Base-by-base conservation (phyloP, 257 asterid species). In the Nicotiana paniculata region DNA sequence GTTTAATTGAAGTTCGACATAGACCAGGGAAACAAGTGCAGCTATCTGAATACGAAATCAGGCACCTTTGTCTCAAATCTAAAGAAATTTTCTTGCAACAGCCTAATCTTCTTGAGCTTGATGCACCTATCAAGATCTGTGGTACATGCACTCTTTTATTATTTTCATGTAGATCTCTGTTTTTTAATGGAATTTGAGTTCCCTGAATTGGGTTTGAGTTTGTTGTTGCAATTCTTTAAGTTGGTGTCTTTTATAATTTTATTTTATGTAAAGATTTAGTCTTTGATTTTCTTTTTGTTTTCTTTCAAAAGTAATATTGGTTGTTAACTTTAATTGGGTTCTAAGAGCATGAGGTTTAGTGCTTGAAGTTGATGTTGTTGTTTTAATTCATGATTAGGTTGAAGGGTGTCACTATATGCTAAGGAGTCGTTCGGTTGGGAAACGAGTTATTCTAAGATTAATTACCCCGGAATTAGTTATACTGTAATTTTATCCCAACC, bases 51-150 rank as follows among this genome's bases (percentile, higher is more conserved):
- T 69, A 95, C 5, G 98, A 93, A 84, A 95, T 95, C 84, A 92
- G 89, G 58, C 91, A 90, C 61, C 97, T 95, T 48, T 95, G 99
- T 85, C 58, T 90, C 68, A 91, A 86, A 83, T 87, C 99, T 0
- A 92, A 79, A 79, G 94, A 92, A 78, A 91, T 95, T 84, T 90
- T 95, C 86, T 37, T 95, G 88, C 86, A 84, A 13, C 97, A 93
- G 85, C 97, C 98, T 51, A 95, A 93, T 91, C 99, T 93, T 68
- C 97, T 95, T 70, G 97, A 95, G 84, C 93, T 95, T n/a, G 96
- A 92, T 69, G 97, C 98, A 16, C 98, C 98, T 53, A 90, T 95
- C 87, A 95, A 91, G 97, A 95, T 95, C 84, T 93, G 96, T 58
- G 98, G 98, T 93, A 84, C 18, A n/a, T 43, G 51, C 33, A 2